Evolutionary conservation across 768 basidiomycete genomes (phyloP).

Genomic region (Mycena indigotica): DNA sequence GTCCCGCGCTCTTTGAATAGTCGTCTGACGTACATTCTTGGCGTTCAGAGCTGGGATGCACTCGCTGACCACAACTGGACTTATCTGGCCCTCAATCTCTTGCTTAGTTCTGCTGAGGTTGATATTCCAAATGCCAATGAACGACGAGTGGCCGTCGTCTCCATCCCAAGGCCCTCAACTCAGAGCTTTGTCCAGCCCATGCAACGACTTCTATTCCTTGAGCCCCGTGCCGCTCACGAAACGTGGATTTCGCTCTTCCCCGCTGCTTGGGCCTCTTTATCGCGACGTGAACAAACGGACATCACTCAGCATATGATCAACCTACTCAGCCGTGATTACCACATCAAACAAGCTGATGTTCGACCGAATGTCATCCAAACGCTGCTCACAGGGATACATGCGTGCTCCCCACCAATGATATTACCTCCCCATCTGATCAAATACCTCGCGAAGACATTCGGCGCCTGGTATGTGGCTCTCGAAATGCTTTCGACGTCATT

Average conservation of each 20-base stretch:
- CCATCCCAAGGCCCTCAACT: conserved; percentile 46
- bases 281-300: conserved; percentile 85
- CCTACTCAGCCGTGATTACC: conserved; percentile 91
- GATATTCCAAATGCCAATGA: conserved; percentile 42
- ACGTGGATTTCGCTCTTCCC: conserved; percentile 90
- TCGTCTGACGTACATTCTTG: conserved; percentile 86
- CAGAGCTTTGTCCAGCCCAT: conserved; percentile 71
- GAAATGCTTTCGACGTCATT: conserved; percentile 85
- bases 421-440: conserved; percentile 95
- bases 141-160: conserved; percentile 36
- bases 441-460: conserved; percentile 93
- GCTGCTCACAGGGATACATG: conserved; percentile 78
- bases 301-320: conserved; percentile 88
- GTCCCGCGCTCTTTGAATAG: conserved; percentile 80
- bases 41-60: conserved; percentile 94
- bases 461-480: conserved; percentile 90
- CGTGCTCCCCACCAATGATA: conserved; percentile 84
- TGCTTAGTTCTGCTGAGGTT: conserved; percentile 66
- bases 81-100: conserved; percentile 83
- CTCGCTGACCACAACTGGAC: conserved; percentile 94
- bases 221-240: conserved; percentile 74
- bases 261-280: conserved; percentile 81
- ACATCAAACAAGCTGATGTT: conserved; percentile 83
- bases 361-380: conserved; percentile 94
- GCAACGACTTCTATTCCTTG: conserved; percentile 81